Base-by-base conservation (phyloP, 1,139 yeast genomes). In the Hyphopichia burtonii region DNA sequence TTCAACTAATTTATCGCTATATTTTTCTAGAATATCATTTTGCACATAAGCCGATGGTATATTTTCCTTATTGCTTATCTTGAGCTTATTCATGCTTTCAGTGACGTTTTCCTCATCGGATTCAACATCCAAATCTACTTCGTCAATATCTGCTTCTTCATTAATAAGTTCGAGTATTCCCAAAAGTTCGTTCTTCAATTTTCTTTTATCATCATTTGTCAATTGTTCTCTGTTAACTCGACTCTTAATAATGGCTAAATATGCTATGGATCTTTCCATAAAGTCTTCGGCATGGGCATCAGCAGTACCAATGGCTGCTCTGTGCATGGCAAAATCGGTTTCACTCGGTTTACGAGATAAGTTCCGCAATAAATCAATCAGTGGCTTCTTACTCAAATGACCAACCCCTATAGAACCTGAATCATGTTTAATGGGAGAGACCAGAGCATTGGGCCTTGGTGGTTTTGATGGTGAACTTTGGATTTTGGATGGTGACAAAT, bases 1-100 rank as follows among this genome's bases (percentile, higher is more conserved):
- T 23, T 52, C 50, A 1, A 70, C 41, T 38, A 70, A 54, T 46
- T 54, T 52, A 8, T 66, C 61, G 46, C 75, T 68, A 44, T 67
- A 69, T 14, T 45, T 54, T 43, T 67, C 68, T 36, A 68, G 52
- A 6, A 66, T 15, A 23, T 48, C 43, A 14, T 42, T 44, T 22
- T 47, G 44, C 15, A 23, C 14, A 10, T 19, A n/a, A 9, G 20
- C 17, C 5, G 19, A 3, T 18, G 30, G 17, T 11, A 15, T 7
- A 23, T 36, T 30, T 18, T 4, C 12, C 18, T 14, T 37, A 22
- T 27, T 31, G 5, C 14, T 12, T 5, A 31, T 8, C n/a, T 16
- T 14, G 4, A 40, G 34, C 7, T 32, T 18, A n/a, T 35, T 27
- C 8, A 22, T 7, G 2, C 39, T 15, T 23, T 37, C 39, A 31